phyloP scores from a whole-genome alignment of 805 yeast genomes.

The Dipodascopsis uninucleata region DNA sequence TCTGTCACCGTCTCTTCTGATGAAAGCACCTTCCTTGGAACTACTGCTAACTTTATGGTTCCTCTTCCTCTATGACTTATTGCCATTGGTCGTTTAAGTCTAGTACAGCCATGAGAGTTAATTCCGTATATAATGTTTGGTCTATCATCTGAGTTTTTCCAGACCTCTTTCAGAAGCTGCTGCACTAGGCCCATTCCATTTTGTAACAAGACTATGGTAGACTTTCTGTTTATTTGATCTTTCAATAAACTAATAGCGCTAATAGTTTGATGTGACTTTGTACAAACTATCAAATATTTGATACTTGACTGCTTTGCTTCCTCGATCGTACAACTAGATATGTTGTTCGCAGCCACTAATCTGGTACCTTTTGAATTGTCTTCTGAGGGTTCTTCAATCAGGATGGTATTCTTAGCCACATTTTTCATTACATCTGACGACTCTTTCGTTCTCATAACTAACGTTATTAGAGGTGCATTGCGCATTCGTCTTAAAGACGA shows the following conservation, averaged over 20 bases:
- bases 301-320: conserved; percentile 35
- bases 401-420: not conserved
- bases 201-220: conserved; percentile 57
- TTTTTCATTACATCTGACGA: not conserved
- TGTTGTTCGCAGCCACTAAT: not conserved
- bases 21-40: conserved; percentile 43
- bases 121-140: conserved; percentile 73
- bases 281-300: conserved; percentile 63
- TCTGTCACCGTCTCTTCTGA: not conserved
- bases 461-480: conserved; percentile 1
- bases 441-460: conserved; percentile 7
- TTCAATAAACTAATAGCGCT: conserved; percentile 41
- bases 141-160: conserved; percentile 46
- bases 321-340: conserved; percentile 1
- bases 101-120: conserved; percentile 74
- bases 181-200: conserved; percentile 78
- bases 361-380: not conserved
- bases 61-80: conserved; percentile 73
- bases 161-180: conserved; percentile 45
- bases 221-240: conserved; percentile 1
- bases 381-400: not conserved
- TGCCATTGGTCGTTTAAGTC: conserved; percentile 32
- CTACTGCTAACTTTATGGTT: conserved; percentile 52
- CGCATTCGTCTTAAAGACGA: conserved; percentile 2
- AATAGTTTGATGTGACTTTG: conserved; percentile 74